These are phyloP conservation scores for Calycina marina DNA, from an alignment of 2,329 filamentous ascomycete species.

Conservation along the genomic window DNA sequence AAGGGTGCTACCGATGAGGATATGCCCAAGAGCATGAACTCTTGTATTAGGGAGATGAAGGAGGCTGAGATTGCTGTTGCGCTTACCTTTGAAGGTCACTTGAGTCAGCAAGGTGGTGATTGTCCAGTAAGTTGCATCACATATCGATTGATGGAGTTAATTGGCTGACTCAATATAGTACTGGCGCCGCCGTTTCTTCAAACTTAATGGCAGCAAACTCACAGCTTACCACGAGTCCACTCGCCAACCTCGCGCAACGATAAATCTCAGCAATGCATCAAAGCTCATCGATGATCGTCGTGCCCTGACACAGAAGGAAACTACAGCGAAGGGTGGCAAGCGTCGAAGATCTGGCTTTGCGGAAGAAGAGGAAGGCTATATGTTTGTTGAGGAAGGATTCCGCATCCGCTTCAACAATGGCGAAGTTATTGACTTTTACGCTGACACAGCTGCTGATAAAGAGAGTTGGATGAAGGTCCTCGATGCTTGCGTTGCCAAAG, in stretches of 20 bases:
- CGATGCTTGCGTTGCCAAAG: constrained; percentile 46
- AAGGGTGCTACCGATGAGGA: constrained; percentile 79
- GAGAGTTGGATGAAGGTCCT: constrained; percentile 90
- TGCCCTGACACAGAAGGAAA: constrained; percentile 71
- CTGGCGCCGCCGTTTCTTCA: constrained; percentile 97
- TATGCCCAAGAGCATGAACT: constrained; percentile 99
- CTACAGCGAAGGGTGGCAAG: constrained; percentile 57
- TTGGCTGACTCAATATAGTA: constrained; percentile 45
- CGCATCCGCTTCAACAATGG: constrained; percentile 97
- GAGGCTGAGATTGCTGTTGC: constrained; percentile 71
- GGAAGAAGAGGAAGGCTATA: constrained; percentile 97
- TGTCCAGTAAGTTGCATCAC: constrained; percentile 63
- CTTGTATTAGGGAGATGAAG: constrained; percentile 83
- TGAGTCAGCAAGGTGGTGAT: constrained; percentile 95
- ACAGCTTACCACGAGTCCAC: constrained; percentile 95
- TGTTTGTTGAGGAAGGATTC: constrained; percentile 99
- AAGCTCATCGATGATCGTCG: constrained; percentile 88
- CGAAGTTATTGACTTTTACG: constrained; percentile 78
- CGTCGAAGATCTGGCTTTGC: constrained; percentile 90
- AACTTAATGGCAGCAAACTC: constrained; percentile 76
- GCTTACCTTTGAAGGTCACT: constrained; percentile 70
- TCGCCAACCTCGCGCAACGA: constrained; percentile 86
- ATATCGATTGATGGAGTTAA: background rate
- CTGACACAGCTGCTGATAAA: constrained; percentile 72
- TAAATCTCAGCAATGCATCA: constrained; percentile 85